Evolutionary conservation across 371 early-diverging fungal species (phyloP), one percentile per base, ranked within the genome.

Genomic region (Syncephalastrum racemosum): DNA sequence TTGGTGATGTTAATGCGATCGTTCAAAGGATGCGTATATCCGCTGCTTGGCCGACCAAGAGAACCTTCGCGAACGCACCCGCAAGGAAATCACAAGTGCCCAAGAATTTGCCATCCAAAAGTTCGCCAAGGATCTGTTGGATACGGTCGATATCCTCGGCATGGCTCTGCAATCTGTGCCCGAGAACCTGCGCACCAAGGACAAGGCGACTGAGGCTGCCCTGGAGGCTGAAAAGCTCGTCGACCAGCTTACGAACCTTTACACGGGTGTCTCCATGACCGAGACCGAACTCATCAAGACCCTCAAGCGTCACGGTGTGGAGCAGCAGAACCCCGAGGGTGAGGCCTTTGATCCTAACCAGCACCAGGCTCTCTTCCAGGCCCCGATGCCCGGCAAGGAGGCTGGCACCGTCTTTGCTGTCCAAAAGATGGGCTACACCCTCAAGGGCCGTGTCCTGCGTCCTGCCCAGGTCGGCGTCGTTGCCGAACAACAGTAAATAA

Each of bases 381-480:
- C 89, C 1, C 90, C 95, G 13, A 80, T 91, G 43, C 88, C 92
- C 15, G 93, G 79, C 54, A 94, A 93, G 75, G 91, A 91, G 55
- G 85, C 93, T 7, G 96, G 95, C 25, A 87, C 89, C 8, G 81
- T 99, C 46, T 85, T 93, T 60, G 79, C 85, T 46, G 95, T 96
- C 12, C 86, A 89, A 66, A 99, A 97, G 85, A 71, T 81, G 54
- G 99, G 99, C 23, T 99, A 89, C 75, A 89, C 75, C 63, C 65
- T 99, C 53, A 89, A 95, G 66, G 96, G 90, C 52, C 89, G 96
- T 59, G 91, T 98, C 4, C 63, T 99, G 61, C 81, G 99, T 64
- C 94, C 97, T 48, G 95, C 98, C 49, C 93, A 98, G 73, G 99
- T 99, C 42, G 98, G 98, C 59, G 98, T 99, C 40, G 94, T 94